Evolutionary conservation across 495 filamentous ascomycete genomes (phyloP).

Genomic region (Penicilliopsis zonata): DNA sequence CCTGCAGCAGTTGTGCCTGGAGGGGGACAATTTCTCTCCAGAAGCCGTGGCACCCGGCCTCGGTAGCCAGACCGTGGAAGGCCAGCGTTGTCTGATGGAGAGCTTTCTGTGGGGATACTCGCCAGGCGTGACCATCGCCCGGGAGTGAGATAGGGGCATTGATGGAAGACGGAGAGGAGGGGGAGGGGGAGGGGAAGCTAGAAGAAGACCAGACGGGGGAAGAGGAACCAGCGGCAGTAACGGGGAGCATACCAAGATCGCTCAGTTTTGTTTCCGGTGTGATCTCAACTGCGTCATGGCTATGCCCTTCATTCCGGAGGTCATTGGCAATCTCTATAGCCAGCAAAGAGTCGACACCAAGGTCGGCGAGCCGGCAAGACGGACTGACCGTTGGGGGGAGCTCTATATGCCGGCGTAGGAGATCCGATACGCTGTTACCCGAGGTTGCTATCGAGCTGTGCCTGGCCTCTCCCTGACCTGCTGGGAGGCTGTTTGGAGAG

Average conservation of each 20-base stretch:
- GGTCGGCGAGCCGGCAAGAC: constrained; percentile 11
- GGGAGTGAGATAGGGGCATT: too few species aligned
- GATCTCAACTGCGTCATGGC: too few species aligned
- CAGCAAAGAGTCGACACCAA: constrained; percentile 34
- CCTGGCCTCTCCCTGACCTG: neutral
- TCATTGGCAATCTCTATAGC: constrained; percentile 28
- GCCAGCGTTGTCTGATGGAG: constrained; percentile 18
- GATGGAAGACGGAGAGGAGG: constrained; percentile 7
- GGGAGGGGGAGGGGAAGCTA: too few species aligned
- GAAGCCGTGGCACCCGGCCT: constrained; percentile 23
- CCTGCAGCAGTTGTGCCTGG: constrained; percentile 24
- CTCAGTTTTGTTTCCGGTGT: neutral
- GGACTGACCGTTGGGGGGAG: constrained; percentile 1
- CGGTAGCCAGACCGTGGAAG: constrained; percentile 26
- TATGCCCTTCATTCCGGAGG: neutral
- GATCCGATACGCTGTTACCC: constrained; percentile 2
- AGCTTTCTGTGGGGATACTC: constrained; percentile 7
- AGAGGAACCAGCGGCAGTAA: too few species aligned
- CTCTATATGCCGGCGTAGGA: too few species aligned
- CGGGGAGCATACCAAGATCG: constrained; percentile 11
- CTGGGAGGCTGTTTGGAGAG: neutral
- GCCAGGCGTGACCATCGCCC: too few species aligned
- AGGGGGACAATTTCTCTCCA: constrained; percentile 12
- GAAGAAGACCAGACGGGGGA: too few species aligned
- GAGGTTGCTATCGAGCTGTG: neutral